Base-by-base conservation (phyloP, 192 early-diverging fungal species). In the Rhizoclosmatium sp. region DNA sequence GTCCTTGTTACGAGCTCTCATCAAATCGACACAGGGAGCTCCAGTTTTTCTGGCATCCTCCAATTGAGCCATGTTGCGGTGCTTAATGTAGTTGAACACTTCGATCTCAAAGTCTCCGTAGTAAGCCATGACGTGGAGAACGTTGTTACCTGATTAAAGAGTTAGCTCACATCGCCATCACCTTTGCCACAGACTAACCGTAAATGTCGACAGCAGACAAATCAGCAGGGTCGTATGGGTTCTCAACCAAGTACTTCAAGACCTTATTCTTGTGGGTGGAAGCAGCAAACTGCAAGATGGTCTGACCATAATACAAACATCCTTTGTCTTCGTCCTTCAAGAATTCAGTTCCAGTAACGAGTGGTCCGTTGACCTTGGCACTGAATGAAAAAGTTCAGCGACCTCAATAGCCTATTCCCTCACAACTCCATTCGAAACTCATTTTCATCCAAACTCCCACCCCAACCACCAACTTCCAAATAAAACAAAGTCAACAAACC, bases 111-210 rank as follows among this genome's bases (percentile, higher is more conserved):
- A 67, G 47, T 76, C 49, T 2, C 81, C 82, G 31, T 69, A 77
- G 59, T 58, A 75, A 4, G 82, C 82, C 64, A 82, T 58, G 14
- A 80, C 54, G 70, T 82, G 82, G 9, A 82, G 58, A 46, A 71
- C 78, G 71, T 76, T 82, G 82, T 82, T 82, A 47, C 72, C 60
- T 62, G 60, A 54, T 12, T 12, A 54, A 54, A 54, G 16, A 54
- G 16, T 7, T 12, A 31, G 31, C 31, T 31, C 0, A 31, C 31
- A 31, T 31, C 31, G 31, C 5, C 51, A 54, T 12, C 5, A 54
- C 9, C 51, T 54, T 16, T 0, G 51, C 51, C 51, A 54, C 51
- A 54, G 16, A 54, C 60, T 5, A 7, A 47, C 80, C 82, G 39
- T 76, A 59, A 47, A 68, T 46, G 51, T 82, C 82, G 4, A 73